Percentiles rank a stretch among this genome's conserved stretches.
Evolutionary conservation across 768 basidiomycete species (phyloP).

Genomic region (Gymnopilus junonius): DNA sequence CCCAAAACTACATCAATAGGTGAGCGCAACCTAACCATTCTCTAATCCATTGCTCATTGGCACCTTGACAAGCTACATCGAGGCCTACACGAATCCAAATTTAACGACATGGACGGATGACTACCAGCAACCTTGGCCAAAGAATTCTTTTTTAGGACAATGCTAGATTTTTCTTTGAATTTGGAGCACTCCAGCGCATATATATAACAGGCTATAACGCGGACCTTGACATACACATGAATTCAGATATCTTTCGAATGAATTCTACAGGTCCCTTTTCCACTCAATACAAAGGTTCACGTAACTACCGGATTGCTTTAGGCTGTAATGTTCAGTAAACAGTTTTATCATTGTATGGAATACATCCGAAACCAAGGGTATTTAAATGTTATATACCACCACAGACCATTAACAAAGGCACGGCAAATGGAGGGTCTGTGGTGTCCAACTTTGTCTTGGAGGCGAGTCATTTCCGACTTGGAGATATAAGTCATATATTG

Average conservation of each 20-base stretch:
- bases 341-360: background rate
- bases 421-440: conserved; percentile 47
- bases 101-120: conserved; percentile 56
- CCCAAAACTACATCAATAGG: conserved; percentile 71
- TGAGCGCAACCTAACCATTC: conserved; percentile 30
- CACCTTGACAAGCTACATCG: conserved; percentile 47
- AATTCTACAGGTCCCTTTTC: background rate
- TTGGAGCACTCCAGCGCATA: background rate
- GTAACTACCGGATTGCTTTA: background rate
- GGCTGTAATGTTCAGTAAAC: background rate
- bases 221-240: background rate
- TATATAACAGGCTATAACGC: background rate
- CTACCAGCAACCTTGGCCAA: conserved; percentile 61
- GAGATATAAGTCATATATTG: conserved; percentile 51
- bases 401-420: conserved; percentile 40
- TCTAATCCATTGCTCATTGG: background rate
- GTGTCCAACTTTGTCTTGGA: conserved; percentile 37
- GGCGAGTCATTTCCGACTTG: conserved; percentile 56
- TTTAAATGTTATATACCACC: background rate
- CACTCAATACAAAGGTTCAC: background rate
- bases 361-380: background rate
- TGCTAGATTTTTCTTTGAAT: conserved; percentile 30
- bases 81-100: conserved; percentile 76
- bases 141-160: conserved; percentile 52
- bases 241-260: too few relatives aligned